Base-by-base conservation (phyloP, 345 rosid species). In the Eucalyptus polyanthemos region DNA sequence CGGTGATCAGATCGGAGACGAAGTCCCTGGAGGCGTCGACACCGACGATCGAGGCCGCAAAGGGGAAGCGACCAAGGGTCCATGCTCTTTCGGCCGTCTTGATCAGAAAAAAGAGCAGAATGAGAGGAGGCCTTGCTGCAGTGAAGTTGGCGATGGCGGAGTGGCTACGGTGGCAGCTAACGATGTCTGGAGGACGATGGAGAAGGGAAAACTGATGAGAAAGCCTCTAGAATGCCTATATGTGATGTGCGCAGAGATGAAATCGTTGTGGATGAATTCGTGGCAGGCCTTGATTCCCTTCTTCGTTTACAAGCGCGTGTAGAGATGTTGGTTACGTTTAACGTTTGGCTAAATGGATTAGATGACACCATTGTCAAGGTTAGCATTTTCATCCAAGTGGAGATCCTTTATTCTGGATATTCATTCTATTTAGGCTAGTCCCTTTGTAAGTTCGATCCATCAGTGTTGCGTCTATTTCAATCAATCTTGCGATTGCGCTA, bases 391-490 rank as follows among this genome's bases (percentile, higher is more conserved):
- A 8, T 1, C 1, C 19, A 0, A 50, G 19, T 8, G 0, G 2
- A 69, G 22, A 2, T 16, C 80, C 7, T 31, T 34, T 69, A 0
- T 69, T 17, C 42, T 1, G 1, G 42, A 69, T 69, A 0, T 50
- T 50, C 21, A 50, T 50, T 50, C 2, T 50, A 1, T 50, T 50
- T 50, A 6, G 53, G 0, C 2, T 0, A 0, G 4, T 2, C 53
- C 0, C 53, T 50, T 50, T 50, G 0, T 16, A 50, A 51, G 21
- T 51, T 51, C 0, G 0, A 51, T 51, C 54, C 54, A 51, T 16
- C 2, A 1, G 2, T 6, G 21, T 51, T 0, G 21, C 0, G 0
- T 51, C 16, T 16, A 16, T 16, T 51, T 16, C 8, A 51, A 16
- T 51, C 21, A 51, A 51, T 16, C 54, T 51, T 0, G 2, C 0